These are phyloP conservation scores for Hirschioporus abietinus DNA, from an alignment of 768 basidiomycete genomes.

Conservation along the genomic window DNA sequence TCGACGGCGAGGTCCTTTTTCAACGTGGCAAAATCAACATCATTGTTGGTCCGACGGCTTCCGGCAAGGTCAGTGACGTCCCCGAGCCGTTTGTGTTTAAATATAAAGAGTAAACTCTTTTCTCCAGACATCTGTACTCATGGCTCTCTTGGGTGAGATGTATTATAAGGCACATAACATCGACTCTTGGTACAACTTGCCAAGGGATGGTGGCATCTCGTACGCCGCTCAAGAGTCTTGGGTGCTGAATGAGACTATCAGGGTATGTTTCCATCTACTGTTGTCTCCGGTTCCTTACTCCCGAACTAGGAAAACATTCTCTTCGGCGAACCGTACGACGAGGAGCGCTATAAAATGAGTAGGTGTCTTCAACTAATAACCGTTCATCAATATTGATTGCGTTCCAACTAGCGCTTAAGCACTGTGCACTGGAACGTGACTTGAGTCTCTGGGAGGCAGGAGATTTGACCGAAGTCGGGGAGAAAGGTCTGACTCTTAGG, in stretches of 20 bases:
- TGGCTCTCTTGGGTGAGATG: constrained; percentile 25
- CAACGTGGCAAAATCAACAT: constrained; percentile 28
- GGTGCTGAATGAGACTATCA: constrained; percentile 32
- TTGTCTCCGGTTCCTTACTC: not conserved
- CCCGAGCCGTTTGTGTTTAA: not conserved
- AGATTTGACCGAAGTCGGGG: constrained; percentile 36
- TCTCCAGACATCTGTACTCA: constrained; percentile 28
- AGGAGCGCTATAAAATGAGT: constrained; percentile 30
- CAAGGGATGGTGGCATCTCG: constrained; percentile 32
- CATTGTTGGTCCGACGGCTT: constrained; percentile 16
- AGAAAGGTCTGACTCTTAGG: constrained; percentile 34
- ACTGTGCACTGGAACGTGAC: constrained; percentile 31
- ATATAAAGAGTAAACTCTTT: not conserved
- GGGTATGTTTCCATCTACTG: constrained; percentile 11
- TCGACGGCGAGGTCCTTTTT: constrained; percentile 51
- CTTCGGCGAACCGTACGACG: constrained; percentile 32
- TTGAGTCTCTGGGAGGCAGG: constrained; percentile 33
- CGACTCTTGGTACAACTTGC: constrained; percentile 32
- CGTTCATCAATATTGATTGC: not conserved
- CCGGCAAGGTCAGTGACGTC: constrained; percentile 7
- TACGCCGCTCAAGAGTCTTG: constrained; percentile 38
- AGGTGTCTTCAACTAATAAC: not conserved
- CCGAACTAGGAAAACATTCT: constrained; percentile 31
- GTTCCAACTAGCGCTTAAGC: constrained; percentile 17
- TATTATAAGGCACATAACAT: constrained; percentile 11